These are phyloP conservation scores for Xylaria intraflava DNA, from an alignment of 495 filamentous ascomycete species.

Conservation along the genomic window DNA sequence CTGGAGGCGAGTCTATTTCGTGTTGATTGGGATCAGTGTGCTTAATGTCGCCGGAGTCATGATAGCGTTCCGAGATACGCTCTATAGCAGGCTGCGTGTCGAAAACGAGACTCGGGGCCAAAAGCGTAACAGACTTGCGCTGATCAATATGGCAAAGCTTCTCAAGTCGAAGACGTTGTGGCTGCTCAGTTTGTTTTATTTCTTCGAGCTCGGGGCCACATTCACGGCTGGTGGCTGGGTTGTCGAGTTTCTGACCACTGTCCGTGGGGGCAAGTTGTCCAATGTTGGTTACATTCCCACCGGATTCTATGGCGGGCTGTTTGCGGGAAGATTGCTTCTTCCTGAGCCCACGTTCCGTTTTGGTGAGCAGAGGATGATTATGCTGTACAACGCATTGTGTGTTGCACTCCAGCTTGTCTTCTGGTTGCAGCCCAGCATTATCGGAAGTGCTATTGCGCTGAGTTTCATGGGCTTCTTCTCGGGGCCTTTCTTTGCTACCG, in stretches of 20 bases:
- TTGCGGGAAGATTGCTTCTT: conserved; percentile 45
- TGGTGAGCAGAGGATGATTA: conserved; percentile 45
- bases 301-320: conserved; percentile 60
- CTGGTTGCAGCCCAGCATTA: conserved; percentile 58
- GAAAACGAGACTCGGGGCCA: background rate
- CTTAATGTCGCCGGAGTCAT: conserved; percentile 33
- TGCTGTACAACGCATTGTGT: conserved; percentile 45
- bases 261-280: conserved; percentile 54
- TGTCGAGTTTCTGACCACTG: conserved; percentile 61
- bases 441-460: conserved; percentile 63
- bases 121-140: conserved; percentile 10
- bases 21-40: conserved; percentile 36
- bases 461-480: conserved; percentile 67
- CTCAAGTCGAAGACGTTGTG: conserved; percentile 32
- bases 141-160: conserved; percentile 21
- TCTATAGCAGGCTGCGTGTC: conserved; percentile 15
- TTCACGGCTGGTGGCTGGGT: conserved; percentile 44
- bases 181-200: conserved; percentile 46
- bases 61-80: conserved; percentile 30
- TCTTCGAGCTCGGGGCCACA: conserved; percentile 40
- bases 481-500: conserved; percentile 42
- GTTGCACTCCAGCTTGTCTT: conserved; percentile 55
- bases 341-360: conserved; percentile 48
- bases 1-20: conserved; percentile 42
- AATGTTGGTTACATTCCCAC: conserved; percentile 63